Conservation (phyloP, 768 basidiomycete genomes). For the Megacollybia marginata region DNA sequence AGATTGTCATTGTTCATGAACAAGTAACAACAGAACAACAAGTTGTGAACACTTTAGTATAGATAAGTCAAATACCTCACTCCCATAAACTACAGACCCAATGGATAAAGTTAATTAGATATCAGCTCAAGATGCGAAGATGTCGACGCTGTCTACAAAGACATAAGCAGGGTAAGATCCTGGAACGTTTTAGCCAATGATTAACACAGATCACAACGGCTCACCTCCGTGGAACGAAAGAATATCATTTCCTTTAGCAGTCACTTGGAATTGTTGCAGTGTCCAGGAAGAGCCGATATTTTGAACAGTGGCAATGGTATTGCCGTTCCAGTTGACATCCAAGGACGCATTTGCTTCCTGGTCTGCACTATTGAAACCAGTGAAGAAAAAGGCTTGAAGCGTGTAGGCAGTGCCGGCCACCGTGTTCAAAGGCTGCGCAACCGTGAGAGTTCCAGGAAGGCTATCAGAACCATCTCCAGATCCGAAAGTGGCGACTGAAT, state of each 20-base stretch:
- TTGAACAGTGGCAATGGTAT: conserved; percentile 21
- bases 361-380: conserved; percentile 26
- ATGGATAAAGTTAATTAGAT: no score
- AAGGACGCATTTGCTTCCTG: conserved; percentile 28
- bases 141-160: conserved; percentile 37
- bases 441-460: conserved; percentile 30
- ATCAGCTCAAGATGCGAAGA: conserved; percentile 7
- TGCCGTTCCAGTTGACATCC: conserved; percentile 36
- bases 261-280: conserved; percentile 27
- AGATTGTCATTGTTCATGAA: no score
- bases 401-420: conserved; percentile 29
- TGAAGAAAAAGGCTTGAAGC: conserved; percentile 36
- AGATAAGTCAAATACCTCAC: no score
- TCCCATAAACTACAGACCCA: no score
- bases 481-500: conserved; percentile 33
- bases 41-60: no score
- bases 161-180: conserved; percentile 31
- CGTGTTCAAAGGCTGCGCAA: conserved; percentile 24
- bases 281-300: conserved; percentile 32
- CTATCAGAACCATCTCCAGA: conserved; percentile 31
- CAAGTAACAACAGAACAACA: no score
- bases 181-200: no score
- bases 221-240: conserved; percentile 34
- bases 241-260: conserved; percentile 28
- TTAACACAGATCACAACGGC: no score